These are phyloP conservation scores for Trametes pubescens DNA, from an alignment of 1,284 basidiomycete genomes.

Conservation along the genomic window DNA sequence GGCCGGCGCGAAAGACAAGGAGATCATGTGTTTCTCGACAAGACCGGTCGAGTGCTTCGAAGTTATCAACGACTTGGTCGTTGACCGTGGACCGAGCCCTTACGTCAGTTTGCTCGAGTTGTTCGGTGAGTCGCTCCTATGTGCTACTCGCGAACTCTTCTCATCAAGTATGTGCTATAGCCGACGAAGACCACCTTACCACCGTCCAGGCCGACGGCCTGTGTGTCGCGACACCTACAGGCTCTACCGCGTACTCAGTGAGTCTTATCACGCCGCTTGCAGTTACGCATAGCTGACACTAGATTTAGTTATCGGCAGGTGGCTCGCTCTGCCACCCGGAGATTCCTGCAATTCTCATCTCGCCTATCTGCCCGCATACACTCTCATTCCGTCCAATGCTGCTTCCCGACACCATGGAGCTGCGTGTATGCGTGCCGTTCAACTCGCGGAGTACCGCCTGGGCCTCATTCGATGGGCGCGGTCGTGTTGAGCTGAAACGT, in stretches of 20 bases:
- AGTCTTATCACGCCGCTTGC: constrained; percentile 39
- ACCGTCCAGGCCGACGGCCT: constrained; percentile 99
- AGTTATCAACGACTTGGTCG: constrained; percentile 97
- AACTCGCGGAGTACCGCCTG: constrained; percentile 98
- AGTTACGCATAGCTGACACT: constrained; percentile 13
- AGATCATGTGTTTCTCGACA: constrained; percentile 98
- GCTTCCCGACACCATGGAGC: constrained; percentile 97
- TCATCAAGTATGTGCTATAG: constrained; percentile 49
- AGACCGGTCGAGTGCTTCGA: constrained; percentile 97
- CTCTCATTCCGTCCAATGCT: constrained; percentile 99
- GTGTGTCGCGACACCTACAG: constrained; percentile 96
- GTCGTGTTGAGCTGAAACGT: constrained; percentile 95
- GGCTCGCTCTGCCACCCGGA: constrained; percentile 98
- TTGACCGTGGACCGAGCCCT: constrained; percentile 97
- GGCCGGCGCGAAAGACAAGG: constrained; percentile 82
- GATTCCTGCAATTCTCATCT: constrained; percentile 96
- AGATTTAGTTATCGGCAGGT: constrained; percentile 88
- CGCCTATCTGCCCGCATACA: constrained; percentile 98
- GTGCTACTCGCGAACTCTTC: not conserved
- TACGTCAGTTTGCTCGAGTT: constrained; percentile 97
- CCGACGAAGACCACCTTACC: constrained; percentile 99
- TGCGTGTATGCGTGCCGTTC: constrained; percentile 98
- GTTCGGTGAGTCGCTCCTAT: constrained; percentile 74
- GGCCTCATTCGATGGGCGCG: constrained; percentile 98
- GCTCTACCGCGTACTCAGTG: constrained; percentile 97